phyloP scores from a whole-genome alignment of 2,329 filamentous ascomycete species.

The Coniochaeta hoffmannii region DNA sequence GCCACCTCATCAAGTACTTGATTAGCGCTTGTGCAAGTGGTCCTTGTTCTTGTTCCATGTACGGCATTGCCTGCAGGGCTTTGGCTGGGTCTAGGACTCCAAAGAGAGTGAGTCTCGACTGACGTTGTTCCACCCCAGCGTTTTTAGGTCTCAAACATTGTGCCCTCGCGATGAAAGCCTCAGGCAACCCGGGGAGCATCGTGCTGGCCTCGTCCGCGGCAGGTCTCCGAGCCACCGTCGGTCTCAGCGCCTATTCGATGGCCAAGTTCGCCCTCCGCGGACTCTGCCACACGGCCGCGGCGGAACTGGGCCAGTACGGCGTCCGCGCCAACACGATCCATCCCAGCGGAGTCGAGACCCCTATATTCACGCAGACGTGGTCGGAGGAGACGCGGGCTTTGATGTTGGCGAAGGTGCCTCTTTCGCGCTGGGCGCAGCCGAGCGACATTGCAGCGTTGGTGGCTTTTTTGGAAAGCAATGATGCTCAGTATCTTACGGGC shows the following conservation, averaged over 20 bases:
- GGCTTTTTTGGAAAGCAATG: conserved; percentile 27
- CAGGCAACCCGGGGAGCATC: conserved; percentile 25
- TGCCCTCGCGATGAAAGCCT: conserved; percentile 20
- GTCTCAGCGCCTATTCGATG: conserved; percentile 25
- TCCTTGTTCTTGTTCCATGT: not conserved
- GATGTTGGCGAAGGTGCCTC: conserved; percentile 21
- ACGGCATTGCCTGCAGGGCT: not conserved
- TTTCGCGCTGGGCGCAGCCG: conserved; percentile 26
- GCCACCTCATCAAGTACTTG: not conserved
- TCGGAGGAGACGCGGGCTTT: conserved; percentile 23
- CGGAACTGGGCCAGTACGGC: conserved; percentile 25
- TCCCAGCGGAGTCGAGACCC: conserved; percentile 27
- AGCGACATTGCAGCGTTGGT: conserved; percentile 29
- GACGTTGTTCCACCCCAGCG: conserved; percentile 11
- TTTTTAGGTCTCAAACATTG: conserved; percentile 18
- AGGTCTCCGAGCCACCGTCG: conserved; percentile 27
- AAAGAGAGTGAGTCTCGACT: not conserved
- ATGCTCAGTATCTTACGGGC: conserved; percentile 29
- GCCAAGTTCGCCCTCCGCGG: conserved; percentile 28
- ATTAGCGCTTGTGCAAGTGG: not conserved
- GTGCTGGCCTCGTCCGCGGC: conserved; percentile 29
- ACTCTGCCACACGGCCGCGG: conserved; percentile 27
- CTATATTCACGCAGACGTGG: conserved; percentile 26
- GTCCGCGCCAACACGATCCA: conserved; percentile 32
- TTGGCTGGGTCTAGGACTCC: not conserved